Evolutionary conservation across 2,329 filamentous ascomycete genomes (phyloP), one percentile per base, ranked within the genome.

Genomic region (Emydomyces testavorans): DNA sequence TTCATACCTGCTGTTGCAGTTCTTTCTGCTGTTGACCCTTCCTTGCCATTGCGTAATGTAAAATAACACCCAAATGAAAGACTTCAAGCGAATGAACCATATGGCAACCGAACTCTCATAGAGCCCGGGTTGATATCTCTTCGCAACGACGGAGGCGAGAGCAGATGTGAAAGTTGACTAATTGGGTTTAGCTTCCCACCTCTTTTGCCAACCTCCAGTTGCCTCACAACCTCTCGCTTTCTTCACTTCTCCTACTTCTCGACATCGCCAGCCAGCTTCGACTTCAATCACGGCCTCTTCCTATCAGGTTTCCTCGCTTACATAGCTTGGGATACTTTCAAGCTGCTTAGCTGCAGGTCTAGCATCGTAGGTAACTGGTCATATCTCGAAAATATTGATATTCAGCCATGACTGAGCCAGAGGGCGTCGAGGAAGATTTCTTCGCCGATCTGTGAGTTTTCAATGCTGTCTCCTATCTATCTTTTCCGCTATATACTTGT

Each of bases 391-490:
- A 16, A 16, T 43, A 13, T 15, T 37, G 8, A 15, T 40, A n/a
- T 47, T 50, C 51, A 65, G 74, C 42, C 58, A 92, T 90, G 85
- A 79, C 85, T 40, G 86, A 92, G 60, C 73, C 77, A 46, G 85
- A 89, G 61, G 85, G 85, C 57, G 81, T 87, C 57, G 88, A 94
- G 58, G 89, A 94, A 62, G 88, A 94, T 75, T 84, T 94, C 68
- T 94, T 94, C 68, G 88, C 88, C 60, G 89, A 94, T 70, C 78
- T 94, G 88, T 94, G 73, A 70, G 86, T 76, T 49, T 23, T 4
- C 32, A n/a, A n/a, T n/a, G n/a, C n/a, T n/a, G n/a, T n/a, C n/a
- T n/a, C n/a, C n/a, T n/a, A 28, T 1, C 11, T 13, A 16, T 11
- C 8, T 37, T 11, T 10, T 29, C 15, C 29, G 2, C 16, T 21